Base-by-base conservation (phyloP, 192 early-diverging fungal species). In the Coemansia sp. region DNA sequence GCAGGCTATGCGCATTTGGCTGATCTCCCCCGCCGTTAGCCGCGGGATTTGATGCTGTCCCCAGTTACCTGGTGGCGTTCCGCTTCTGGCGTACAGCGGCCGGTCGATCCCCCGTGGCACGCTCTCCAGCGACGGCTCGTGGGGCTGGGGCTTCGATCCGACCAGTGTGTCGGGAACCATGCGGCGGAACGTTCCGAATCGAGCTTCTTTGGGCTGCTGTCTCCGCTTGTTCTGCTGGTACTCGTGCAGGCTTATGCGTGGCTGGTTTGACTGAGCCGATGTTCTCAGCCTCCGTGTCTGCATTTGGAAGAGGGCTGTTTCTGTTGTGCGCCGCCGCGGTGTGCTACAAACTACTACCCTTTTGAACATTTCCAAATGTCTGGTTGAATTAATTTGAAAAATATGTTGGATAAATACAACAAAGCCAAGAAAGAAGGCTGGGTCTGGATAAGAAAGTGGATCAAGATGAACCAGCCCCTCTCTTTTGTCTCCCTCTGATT, bases 1-100 rank as follows among this genome's bases (percentile, higher is more conserved):
- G 23, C 85, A 81, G 8, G 90, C 86, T 25, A 53, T 61, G 16
- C 86, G 62, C 56, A 87, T 60, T 13, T 64, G 63, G 2, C 77
- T 72, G 45, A 86, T 68, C 10, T 84, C 84, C 4, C 72, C 65
- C 0, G 58, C 37, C 13, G 80, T 64, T 13, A 82, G 64, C 9
- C 81, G 68, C 21, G 87, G 86, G 30, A 86, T 79, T 23, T 70
- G 42, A 0, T 46, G 25, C 7, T 2, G 15, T 21, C 48, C 25
- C 31, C 2, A 70, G 61, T 85, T 86, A 87, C 21, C 64, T 64
- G 0, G 80, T 1, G 85, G 82, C 6, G 65, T 58, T 2, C 89
- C 89, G 7, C 68, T 69, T 2, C 71, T 66, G 0, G 89, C 89
- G 69, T 91, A 91, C 30, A 70, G 61, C 8, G 89, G 89, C 33